A percentile compares a stretch with the other conserved stretches of the same genome.
Conservation (phyloP, 2,329 filamentous ascomycete species). For the Sporothrix brasiliensis region DNA sequence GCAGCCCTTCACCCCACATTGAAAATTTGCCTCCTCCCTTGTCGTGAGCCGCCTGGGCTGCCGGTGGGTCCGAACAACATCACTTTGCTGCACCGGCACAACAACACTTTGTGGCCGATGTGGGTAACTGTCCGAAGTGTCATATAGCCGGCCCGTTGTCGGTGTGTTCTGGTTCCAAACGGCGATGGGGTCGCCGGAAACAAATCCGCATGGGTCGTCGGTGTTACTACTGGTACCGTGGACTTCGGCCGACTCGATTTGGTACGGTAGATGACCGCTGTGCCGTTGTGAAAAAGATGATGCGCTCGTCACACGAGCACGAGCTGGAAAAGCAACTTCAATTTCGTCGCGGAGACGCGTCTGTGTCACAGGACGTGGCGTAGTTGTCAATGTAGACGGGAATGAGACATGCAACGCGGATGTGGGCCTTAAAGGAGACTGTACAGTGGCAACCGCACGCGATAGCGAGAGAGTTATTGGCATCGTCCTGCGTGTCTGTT, state of each 20-base stretch:
- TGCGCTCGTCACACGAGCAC: slow-evolving; percentile 44
- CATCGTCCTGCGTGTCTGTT: slow-evolving; percentile 36
- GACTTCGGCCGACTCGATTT: slow-evolving; percentile 37
- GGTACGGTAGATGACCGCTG: slow-evolving; percentile 44
- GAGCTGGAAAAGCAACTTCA: slow-evolving; percentile 44
- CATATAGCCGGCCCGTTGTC: slow-evolving; percentile 24
- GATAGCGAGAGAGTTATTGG: slow-evolving; percentile 20
- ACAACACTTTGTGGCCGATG: not conserved
- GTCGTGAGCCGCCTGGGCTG: slow-evolving; percentile 60
- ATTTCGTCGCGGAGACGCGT: slow-evolving; percentile 46
- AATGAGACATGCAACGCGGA: slow-evolving; percentile 43
- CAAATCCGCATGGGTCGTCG: slow-evolving; percentile 41
- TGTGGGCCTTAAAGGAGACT: slow-evolving; percentile 42
- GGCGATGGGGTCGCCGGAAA: slow-evolving; percentile 45
- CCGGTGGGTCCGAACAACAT: slow-evolving; percentile 42
- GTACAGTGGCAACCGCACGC: not conserved
- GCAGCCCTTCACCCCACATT: slow-evolving; percentile 70
- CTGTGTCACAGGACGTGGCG: slow-evolving; percentile 36
- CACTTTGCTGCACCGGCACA: not conserved
- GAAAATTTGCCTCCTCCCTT: slow-evolving; percentile 70
- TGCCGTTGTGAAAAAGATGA: slow-evolving; percentile 50
- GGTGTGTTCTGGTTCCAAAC: slow-evolving; percentile 44
- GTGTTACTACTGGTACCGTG: slow-evolving; percentile 39
- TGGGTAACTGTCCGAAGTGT: slow-evolving; percentile 20
- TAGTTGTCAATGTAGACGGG: slow-evolving; percentile 33